Evolutionary conservation across 2,329 filamentous ascomycete genomes (phyloP).

Genomic region (Nigrospora oryzae): DNA sequence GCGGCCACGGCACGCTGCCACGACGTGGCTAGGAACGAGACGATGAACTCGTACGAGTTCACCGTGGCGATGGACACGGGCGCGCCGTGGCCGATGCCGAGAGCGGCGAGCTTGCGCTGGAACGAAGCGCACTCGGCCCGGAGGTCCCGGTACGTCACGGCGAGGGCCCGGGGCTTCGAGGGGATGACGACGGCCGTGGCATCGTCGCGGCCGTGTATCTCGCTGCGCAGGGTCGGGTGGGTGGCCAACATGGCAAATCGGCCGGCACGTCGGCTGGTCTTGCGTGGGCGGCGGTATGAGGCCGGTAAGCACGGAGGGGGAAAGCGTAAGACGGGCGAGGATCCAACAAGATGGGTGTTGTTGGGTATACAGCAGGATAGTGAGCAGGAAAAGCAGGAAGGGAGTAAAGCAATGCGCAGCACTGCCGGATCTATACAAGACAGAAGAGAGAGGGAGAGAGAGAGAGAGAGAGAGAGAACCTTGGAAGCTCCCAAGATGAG

Average conservation of each 20-base stretch:
- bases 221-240: conserved; percentile 35
- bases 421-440: too few relatives aligned
- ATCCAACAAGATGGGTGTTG: too few relatives aligned
- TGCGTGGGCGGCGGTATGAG: too few relatives aligned
- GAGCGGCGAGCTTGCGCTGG: conserved; percentile 67
- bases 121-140: conserved; percentile 58
- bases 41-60: conserved; percentile 83
- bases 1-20: conserved; percentile 79
- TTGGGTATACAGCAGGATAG: too few relatives aligned
- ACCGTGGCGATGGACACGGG: conserved; percentile 76
- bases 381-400: too few relatives aligned
- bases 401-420: too few relatives aligned
- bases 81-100: conserved; percentile 60
- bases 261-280: too few relatives aligned
- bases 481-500: too few relatives aligned
- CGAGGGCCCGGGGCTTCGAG: conserved; percentile 50
- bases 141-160: conserved; percentile 63
- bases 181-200: conserved; percentile 65
- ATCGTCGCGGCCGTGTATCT: conserved; percentile 35
- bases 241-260: conserved; percentile 11
- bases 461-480: too few relatives aligned
- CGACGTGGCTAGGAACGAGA: conserved; percentile 77
- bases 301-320: too few relatives aligned
- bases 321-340: too few relatives aligned
- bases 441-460: too few relatives aligned